Percentiles rank a stretch among this genome's conserved stretches.
Conservation (phyloP, 2,329 filamentous ascomycete genomes). For the Periconia sp. region DNA sequence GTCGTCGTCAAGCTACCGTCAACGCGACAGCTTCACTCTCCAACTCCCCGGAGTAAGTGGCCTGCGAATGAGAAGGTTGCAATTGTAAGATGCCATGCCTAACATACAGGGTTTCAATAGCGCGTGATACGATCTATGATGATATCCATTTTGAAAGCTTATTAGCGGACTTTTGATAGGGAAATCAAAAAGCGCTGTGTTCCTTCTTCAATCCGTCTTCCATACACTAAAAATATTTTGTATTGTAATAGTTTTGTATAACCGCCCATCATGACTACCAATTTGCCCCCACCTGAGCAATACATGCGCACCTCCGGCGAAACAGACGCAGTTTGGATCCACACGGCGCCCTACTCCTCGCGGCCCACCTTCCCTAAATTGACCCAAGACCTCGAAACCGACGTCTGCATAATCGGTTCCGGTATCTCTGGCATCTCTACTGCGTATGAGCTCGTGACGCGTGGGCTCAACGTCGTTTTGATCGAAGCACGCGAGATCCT, state of each 20-base stretch:
- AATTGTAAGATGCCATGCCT: background rate
- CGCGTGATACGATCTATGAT: background rate
- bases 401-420: conserved; percentile 55
- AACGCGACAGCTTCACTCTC: background rate
- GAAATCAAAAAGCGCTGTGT: background rate
- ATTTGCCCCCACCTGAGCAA: conserved; percentile 29
- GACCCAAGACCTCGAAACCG: conserved; percentile 47
- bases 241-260: background rate
- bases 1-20: background rate
- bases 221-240: background rate
- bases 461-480: conserved; percentile 54
- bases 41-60: background rate
- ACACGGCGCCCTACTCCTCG: conserved; percentile 49
- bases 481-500: conserved; percentile 59
- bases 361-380: conserved; percentile 50
- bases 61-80: background rate
- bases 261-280: conserved; percentile 13
- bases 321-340: conserved; percentile 57
- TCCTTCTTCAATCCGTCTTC: background rate
- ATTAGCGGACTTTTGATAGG: background rate
- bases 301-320: conserved; percentile 53
- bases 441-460: conserved; percentile 56
- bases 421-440: conserved; percentile 57
- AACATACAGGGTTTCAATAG: background rate
- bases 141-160: background rate